Evolutionary conservation across 2,329 filamentous ascomycete species (phyloP).

Genomic region (Simplicillium sp.): DNA sequence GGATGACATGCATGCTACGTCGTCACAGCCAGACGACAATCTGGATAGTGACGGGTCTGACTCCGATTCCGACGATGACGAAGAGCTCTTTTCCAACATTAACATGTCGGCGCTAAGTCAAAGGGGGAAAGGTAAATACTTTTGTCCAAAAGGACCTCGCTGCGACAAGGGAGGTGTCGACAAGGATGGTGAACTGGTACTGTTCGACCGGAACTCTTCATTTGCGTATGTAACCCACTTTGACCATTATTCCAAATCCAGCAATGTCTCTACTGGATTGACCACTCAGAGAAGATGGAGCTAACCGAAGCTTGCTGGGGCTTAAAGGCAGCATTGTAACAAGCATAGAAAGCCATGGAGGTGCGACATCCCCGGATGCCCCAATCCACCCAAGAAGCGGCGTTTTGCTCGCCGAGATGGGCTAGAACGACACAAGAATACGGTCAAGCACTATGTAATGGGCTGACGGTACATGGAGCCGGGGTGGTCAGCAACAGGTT

Average conservation of each 20-base stretch:
- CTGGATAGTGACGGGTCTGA: conserved; percentile 8
- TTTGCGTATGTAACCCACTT: conserved; percentile 19
- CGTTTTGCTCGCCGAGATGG: conserved; percentile 31
- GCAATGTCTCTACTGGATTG: not conserved
- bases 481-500: too few relatives aligned
- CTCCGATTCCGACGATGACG: conserved; percentile 23
- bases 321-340: conserved; percentile 29
- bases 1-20: not conserved
- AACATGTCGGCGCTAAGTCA: conserved; percentile 29
- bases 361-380: conserved; percentile 26
- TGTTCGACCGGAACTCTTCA: conserved; percentile 31
- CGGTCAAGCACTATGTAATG: conserved; percentile 25
- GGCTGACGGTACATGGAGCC: conserved; percentile 11
- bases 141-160: conserved; percentile 22
- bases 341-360: conserved; percentile 32
- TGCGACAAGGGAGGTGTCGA: conserved; percentile 32
- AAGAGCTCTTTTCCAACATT: conserved; percentile 23
- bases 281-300: not conserved
- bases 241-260: conserved; percentile 6
- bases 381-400: conserved; percentile 30
- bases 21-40: conserved; percentile 2
- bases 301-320: not conserved
- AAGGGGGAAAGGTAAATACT: conserved; percentile 27
- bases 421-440: conserved; percentile 28
- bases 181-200: conserved; percentile 24